Base-by-base conservation (phyloP, 2,329 filamentous ascomycete genomes). In the Karstenula rhodostoma region DNA sequence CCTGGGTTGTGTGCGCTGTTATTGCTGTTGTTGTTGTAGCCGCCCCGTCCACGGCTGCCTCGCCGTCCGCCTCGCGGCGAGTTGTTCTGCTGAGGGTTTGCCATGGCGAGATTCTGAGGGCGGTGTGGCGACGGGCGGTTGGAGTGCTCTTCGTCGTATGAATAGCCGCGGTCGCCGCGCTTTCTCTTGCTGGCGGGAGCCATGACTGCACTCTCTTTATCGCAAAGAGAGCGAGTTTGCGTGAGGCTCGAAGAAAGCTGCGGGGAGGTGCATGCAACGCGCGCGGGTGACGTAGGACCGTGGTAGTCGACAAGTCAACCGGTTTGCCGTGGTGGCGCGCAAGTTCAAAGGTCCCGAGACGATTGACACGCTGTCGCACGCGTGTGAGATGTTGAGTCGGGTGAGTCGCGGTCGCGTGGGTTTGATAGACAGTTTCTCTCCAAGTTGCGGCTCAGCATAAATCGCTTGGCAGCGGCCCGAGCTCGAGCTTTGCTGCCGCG, bases 161-260 rank as follows among this genome's bases (percentile, higher is more conserved):
- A 78, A 59, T 76, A 78, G 49, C 73, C 77, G 62, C 80, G 77
- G 49, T 84, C 82, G 35, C 78, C 75, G 60, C 83, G 80, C 80
- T 88, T 88, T 63, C 86, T 81, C 80, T 89, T 89, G 56, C 79
- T 78, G 65, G 76, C 76, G 65, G 82, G 83, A 74, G 83, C 79
- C 85, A 87, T 87, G 44, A 33, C 73, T 64, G 73, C 67, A 69
- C 69, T 62, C 66, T 71, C 67, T 68, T 68, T 65, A 68, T 50
- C 61, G 64, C 63, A 61, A 66, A 68, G 67, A 72, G 71, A 65
- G 70, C 67, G 61, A 66, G 57, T 63, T 57, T 65, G 67, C 63
- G 63, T 59, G 49, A 59, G 51, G 61, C 58, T 68, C 63, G 60
- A 65, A 60, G 49, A 50, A 61, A 55, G 66, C 59, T 60, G 63